Percentiles rank a stretch among this genome's conserved stretches.
Evolutionary conservation across 345 rosid genomes (phyloP).

Genomic region (Aethionema arabicum): DNA sequence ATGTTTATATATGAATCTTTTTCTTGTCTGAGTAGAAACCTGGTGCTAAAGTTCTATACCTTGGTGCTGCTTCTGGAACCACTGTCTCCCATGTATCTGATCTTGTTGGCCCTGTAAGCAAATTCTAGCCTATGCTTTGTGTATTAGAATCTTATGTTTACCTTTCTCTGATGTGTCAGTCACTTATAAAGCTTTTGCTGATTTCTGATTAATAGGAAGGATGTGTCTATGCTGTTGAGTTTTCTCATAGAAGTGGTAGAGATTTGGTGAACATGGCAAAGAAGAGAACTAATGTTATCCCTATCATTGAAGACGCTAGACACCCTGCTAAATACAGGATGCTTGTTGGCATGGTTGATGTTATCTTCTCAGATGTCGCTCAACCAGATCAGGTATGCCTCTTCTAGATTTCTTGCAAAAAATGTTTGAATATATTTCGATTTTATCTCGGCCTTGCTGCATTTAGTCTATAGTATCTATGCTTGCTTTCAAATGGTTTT

Average conservation of each 20-base stretch:
- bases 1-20: not conserved
- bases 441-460: not conserved
- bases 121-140: not conserved
- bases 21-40: conserved; percentile 61
- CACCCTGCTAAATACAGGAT: conserved; percentile 95
- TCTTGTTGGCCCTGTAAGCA: conserved; percentile 89
- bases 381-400: conserved; percentile 95
- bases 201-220: conserved; percentile 51
- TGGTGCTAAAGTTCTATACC: conserved; percentile 91
- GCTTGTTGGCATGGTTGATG: conserved; percentile 99
- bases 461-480: not conserved
- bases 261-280: conserved; percentile 99
- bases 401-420: not conserved
- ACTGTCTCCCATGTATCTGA: conserved; percentile 99
- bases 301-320: conserved; percentile 98
- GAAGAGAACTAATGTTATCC: conserved; percentile 90
- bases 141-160: not conserved
- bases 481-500: not conserved
- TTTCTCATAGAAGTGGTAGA: conserved; percentile 95
- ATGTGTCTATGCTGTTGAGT: conserved; percentile 93
- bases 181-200: not conserved
- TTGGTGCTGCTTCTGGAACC: conserved; percentile 99
- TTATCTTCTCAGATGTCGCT: conserved; percentile 98
- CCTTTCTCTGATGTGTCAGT: not conserved
- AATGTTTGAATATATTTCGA: not conserved